Base-by-base conservation (phyloP, 257 asterid genomes). In the Hygrophila difformis region DNA sequence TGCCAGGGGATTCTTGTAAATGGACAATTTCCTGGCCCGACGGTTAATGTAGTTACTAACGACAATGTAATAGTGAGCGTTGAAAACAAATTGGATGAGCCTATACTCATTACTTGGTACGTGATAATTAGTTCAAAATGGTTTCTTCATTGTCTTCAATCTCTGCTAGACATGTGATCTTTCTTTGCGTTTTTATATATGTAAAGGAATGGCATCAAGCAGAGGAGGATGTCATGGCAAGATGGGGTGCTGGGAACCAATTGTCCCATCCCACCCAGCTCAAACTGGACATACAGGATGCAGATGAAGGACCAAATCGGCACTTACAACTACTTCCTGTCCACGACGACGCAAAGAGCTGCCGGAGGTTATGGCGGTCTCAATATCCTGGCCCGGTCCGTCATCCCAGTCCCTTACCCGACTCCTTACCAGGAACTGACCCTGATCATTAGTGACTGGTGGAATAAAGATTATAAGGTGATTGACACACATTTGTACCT, bases 201-300 rank as follows among this genome's bases (percentile, higher is more conserved):
- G n/a, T n/a, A n/a, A 21, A 87, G 96, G 97, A 76, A 69, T 9
- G 97, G 97, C 0, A 31, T 87, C 3, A 77, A 83, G 43, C 97
- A 87, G 29, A 77, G 94, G 52, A 87, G 68, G 64, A 2, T 39
- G 12, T 75, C 93, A 2, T 87, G 97, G 97, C 79, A 73, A 61
- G 97, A 87, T 38, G 97, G 97, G 5, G 97, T 87, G n/a, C 76
- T 83, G 0, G 93, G 97, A 49, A 87, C 97, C 1, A 87, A 87
- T 36, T 87, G 97, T 39, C 97, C 97, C 1, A 87, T 87, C 53
- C 82, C 73, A 15, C 85, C 94, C 4, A 80, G 78, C 64, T 5
- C 83, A 1, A 84, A 78, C 12, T 83, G 88, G 88, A 78, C 93
- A 0, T 83, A 87, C 72, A 74, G 6, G 19, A 80, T 83, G 93